Percentiles rank a stretch among this genome's conserved stretches.
phyloP scores from a whole-genome alignment of 257 asterid genomes.

The Jacaranda mimosifolia region DNA sequence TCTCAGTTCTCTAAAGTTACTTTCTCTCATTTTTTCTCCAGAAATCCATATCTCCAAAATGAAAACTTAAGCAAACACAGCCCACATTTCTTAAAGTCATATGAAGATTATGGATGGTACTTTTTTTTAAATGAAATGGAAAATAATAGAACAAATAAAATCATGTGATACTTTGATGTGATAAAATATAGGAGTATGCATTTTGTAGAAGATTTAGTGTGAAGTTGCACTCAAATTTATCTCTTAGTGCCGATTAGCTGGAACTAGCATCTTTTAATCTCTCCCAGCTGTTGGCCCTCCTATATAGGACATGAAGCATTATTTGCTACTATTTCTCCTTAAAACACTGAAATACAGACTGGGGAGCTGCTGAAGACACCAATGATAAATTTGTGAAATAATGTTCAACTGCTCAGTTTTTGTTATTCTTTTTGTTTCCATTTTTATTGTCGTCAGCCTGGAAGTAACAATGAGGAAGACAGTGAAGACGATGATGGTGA shows the following conservation, averaged over 20 bases:
- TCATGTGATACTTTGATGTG: neutral
- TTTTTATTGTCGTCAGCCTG: constrained; percentile 34
- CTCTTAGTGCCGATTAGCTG: neutral
- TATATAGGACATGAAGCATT: neutral
- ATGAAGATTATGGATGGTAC: no score
- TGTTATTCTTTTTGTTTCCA: neutral
- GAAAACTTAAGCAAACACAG: no score
- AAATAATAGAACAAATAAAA: no score
- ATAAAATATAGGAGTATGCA: neutral
- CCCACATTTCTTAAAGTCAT: no score
- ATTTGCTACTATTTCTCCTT: neutral
- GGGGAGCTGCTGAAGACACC: neutral
- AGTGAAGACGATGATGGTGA: constrained; percentile 49
- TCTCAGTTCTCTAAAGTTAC: no score
- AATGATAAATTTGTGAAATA: neutral
- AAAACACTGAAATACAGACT: neutral
- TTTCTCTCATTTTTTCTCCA: no score
- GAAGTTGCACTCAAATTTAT: neutral
- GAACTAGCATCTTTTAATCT: neutral
- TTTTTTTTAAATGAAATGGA: no score
- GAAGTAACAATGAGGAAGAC: constrained; percentile 37
- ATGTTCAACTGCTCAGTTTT: neutral
- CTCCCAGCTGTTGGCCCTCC: neutral
- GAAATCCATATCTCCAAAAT: no score
- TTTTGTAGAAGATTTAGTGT: neutral